Base-by-base conservation (phyloP, 768 basidiomycete genomes). In the Lactarius psammicola region DNA sequence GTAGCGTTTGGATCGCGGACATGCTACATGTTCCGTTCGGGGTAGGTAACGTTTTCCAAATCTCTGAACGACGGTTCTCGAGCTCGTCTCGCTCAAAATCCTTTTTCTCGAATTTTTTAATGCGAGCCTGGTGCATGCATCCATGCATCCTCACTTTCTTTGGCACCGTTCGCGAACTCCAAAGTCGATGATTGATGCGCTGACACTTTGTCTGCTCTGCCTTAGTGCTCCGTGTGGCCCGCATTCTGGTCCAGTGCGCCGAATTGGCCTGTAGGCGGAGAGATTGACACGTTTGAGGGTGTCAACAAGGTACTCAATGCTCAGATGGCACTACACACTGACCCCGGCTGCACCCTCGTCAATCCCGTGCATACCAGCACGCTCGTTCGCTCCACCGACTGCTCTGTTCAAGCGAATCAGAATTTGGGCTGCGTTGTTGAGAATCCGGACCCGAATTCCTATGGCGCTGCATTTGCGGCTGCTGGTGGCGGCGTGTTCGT, bases 271-370 rank as follows among this genome's bases (percentile, higher is more conserved):
- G 72, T 73, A 20, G 87, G 87, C 68, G 87, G 84, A 74, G 82
- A 76, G 69, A 80, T 75, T 65, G 93, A 94, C 74, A 89, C 88
- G 10, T 84, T 94, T 64, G 92, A 95, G 74, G 89, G 86, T 36
- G 87, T 94, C 67, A 94, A 95, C 75, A 73, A 82, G 56, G 82
- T 82, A 44, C 79, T 79, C 3, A 77, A 79, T 61, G 90, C 88
- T 67, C 88, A 90, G 72, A 86, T 89, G 81, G 82, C 92, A 0
- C 77, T 94, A 13, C 92, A 94, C 74, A 90, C 90, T 0, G 78
- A 80, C 40, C 74, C 83, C 0, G 85, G 86, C 4, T 88, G 88
- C 74, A 82, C 74, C 0, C 81, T 84, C 70, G 75, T 79, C 28
- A 76, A 78, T 46, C 80, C 84, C 1, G 74, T 78, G 2, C 81